Evolutionary conservation across 345 rosid genomes (phyloP).

Genomic region (Lenwebbia sp.): DNA sequence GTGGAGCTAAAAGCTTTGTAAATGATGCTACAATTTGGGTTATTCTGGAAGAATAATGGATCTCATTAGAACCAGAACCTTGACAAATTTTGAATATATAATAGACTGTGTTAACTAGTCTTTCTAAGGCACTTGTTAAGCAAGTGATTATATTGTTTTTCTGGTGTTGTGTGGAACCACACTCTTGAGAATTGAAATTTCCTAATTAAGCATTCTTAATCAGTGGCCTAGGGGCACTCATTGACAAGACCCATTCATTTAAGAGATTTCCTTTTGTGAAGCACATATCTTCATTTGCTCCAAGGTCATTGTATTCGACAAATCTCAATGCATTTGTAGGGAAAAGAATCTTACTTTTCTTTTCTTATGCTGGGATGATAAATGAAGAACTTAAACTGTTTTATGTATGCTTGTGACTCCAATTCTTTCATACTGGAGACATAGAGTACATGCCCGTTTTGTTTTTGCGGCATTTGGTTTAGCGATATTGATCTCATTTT

Average conservation of each 20-base stretch:
- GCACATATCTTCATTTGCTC: background rate
- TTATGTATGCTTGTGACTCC: background rate
- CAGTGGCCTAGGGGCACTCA: background rate
- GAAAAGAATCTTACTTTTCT: background rate
- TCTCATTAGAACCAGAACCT: background rate
- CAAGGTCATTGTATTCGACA: background rate
- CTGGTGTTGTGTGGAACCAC: background rate
- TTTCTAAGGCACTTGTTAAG: background rate
- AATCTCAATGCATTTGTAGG: background rate
- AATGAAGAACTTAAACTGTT: background rate
- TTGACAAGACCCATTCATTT: background rate
- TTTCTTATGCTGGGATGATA: background rate
- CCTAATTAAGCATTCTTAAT: background rate
- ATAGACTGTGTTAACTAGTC: background rate
- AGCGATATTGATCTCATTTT: background rate
- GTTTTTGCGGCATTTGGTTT: background rate
- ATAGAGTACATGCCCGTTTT: background rate
- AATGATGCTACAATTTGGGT: background rate
- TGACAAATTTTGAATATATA: background rate
- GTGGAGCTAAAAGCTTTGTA: background rate
- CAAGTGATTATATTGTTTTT: background rate
- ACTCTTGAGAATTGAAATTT: background rate
- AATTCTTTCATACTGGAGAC: background rate
- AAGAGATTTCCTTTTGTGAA: background rate
- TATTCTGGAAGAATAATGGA: background rate